Conservation (phyloP, 495 filamentous ascomycete species). For the Neurospora sp. region DNA sequence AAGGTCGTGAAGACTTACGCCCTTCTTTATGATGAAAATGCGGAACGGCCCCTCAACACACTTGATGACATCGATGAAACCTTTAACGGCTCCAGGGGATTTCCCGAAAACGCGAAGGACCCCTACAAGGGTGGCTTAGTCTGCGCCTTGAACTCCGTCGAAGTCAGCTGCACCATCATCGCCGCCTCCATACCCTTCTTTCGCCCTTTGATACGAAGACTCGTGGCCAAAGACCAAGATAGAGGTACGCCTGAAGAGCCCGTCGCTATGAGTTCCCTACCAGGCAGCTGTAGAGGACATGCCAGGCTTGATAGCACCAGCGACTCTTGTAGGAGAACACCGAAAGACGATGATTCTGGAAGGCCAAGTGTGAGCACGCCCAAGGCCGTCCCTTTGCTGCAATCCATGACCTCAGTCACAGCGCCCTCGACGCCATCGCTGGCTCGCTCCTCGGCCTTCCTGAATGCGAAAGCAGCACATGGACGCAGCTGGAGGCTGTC, state of each 20-base stretch:
- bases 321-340: background rate
- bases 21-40: too few relatives aligned
- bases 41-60: too few relatives aligned
- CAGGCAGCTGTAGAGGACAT: background rate
- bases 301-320: background rate
- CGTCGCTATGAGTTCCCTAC: background rate
- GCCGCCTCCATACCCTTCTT: background rate
- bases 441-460: slow-evolving; percentile 21
- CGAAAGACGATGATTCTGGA: slow-evolving; percentile 5
- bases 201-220: background rate
- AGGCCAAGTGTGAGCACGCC: slow-evolving; percentile 20
- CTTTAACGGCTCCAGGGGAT: too few relatives aligned
- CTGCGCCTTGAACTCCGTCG: background rate
- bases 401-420: slow-evolving; percentile 22
- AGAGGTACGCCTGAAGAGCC: background rate
- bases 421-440: slow-evolving; percentile 28
- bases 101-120: background rate
- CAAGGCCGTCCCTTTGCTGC: slow-evolving; percentile 25
- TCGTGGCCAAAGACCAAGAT: background rate
- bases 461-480: slow-evolving; percentile 10
- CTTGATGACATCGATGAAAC: too few relatives aligned
- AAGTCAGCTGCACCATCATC: background rate
- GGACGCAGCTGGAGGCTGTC: slow-evolving; percentile 6
- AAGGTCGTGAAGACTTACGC: too few relatives aligned
- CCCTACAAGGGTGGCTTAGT: background rate